phyloP scores from a whole-genome alignment of 75 land plant genomes.

The Pinus tabuliformis region DNA sequence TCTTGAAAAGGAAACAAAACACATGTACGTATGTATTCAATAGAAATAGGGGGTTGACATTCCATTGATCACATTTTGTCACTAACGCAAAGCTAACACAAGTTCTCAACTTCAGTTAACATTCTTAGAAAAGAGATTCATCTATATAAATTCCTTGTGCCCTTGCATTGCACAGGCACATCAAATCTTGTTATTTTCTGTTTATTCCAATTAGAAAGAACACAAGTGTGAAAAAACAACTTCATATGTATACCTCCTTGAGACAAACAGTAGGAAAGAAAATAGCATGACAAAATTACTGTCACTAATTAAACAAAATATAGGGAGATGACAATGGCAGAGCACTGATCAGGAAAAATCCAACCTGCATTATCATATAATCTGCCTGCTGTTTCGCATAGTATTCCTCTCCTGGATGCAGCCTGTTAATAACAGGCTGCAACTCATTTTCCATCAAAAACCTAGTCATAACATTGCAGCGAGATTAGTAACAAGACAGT shows the following conservation, averaged over 20 bases:
- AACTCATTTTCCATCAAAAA: constrained; percentile 73
- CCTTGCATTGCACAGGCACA: background rate
- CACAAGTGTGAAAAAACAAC: background rate
- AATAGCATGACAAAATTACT: background rate
- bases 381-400: constrained; percentile 96
- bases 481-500: background rate
- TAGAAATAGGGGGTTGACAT: background rate
- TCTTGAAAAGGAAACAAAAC: background rate
- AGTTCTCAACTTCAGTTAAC: background rate
- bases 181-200: background rate
- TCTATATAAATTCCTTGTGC: background rate
- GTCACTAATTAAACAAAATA: background rate
- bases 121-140: background rate
- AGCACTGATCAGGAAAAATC: too few species aligned
- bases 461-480: constrained; percentile 32
- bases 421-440: constrained; percentile 54
- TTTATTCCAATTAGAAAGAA: background rate
- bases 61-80: background rate
- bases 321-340: too few species aligned
- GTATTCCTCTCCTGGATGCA: constrained; percentile 87
- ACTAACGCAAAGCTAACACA: background rate
- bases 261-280: background rate
- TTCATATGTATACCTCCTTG: background rate
- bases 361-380: constrained; percentile 76
- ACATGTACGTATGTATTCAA: background rate